Conservation (phyloP, 345 rosid species). For the Salix caprea region DNA sequence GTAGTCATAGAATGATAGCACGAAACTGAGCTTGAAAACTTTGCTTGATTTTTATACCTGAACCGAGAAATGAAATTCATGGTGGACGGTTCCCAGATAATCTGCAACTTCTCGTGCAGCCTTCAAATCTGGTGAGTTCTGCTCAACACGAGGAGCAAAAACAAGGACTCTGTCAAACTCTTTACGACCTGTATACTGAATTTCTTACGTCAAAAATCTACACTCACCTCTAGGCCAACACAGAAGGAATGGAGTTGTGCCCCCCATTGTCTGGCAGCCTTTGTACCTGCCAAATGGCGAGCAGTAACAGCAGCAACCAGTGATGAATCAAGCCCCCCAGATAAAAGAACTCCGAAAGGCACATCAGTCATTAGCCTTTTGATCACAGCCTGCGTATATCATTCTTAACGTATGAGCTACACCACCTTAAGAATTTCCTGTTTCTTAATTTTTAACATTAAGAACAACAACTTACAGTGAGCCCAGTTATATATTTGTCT, state of each 20-base stretch:
- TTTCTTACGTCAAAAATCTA: background rate
- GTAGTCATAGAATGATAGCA: background rate
- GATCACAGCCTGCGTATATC: slow-evolving; percentile 61
- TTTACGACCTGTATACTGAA: background rate
- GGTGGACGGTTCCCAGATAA: slow-evolving; percentile 83
- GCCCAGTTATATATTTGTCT: background rate
- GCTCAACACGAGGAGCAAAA: slow-evolving; percentile 3
- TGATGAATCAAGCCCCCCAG: slow-evolving; percentile 95
- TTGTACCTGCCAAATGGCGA: slow-evolving; percentile 68
- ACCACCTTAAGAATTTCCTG: background rate
- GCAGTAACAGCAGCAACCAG: slow-evolving; percentile 80
- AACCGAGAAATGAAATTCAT: slow-evolving; percentile 86
- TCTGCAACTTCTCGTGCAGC: slow-evolving; percentile 86
- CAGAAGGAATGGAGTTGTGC: slow-evolving; percentile 84
- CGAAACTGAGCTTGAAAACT: background rate
- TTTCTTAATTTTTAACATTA: background rate
- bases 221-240: slow-evolving; percentile 75
- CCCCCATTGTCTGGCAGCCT: slow-evolving; percentile 82
- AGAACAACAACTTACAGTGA: background rate
- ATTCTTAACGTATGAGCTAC: background rate
- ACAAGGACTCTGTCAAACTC: background rate
- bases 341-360: slow-evolving; percentile 85
- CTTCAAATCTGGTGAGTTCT: slow-evolving; percentile 89
- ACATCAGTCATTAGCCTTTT: slow-evolving; percentile 94
- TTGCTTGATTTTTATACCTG: slow-evolving; percentile 39